Conservation (phyloP, 129 eudicot genomes). For the Logfia minima region DNA sequence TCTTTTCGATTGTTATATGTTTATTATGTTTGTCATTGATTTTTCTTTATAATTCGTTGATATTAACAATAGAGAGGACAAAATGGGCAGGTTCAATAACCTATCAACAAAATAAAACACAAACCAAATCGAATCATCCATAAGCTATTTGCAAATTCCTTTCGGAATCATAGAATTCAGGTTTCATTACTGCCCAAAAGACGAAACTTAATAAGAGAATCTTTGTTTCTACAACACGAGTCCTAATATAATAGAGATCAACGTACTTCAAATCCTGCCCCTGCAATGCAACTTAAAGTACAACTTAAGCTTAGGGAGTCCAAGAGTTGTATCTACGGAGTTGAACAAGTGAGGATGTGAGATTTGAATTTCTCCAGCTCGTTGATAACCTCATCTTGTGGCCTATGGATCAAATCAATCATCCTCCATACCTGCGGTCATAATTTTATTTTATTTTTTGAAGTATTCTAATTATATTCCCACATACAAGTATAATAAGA, state of each 20-base stretch:
- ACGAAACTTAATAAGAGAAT: not conserved
- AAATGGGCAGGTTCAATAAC: too few relatives aligned
- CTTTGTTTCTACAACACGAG: not conserved
- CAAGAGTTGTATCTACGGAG: conserved; percentile 22
- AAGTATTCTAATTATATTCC: not conserved
- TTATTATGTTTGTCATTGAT: too few relatives aligned
- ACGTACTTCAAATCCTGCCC: conserved; percentile 1
- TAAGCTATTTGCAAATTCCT: not conserved
- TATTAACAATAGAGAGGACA: too few relatives aligned
- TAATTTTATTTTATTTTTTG: too few relatives aligned
- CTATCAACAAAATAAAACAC: too few relatives aligned
- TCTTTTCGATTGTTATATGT: too few relatives aligned
- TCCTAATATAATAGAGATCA: not conserved
- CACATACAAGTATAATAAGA: not conserved
- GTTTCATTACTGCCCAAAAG: conserved; percentile 1
- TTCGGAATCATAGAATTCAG: not conserved
- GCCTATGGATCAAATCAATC: conserved; percentile 80
- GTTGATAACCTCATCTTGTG: conserved; percentile 73
- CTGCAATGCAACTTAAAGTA: not conserved
- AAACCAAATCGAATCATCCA: not conserved
- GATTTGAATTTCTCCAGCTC: conserved; percentile 81
- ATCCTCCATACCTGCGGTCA: conserved; percentile 84
- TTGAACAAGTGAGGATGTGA: conserved; percentile 69
- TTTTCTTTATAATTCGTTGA: too few relatives aligned
- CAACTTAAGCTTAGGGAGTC: not conserved